phyloP scores from a whole-genome alignment of 2,329 filamentous ascomycete genomes.

The Cladosporium sp. region DNA sequence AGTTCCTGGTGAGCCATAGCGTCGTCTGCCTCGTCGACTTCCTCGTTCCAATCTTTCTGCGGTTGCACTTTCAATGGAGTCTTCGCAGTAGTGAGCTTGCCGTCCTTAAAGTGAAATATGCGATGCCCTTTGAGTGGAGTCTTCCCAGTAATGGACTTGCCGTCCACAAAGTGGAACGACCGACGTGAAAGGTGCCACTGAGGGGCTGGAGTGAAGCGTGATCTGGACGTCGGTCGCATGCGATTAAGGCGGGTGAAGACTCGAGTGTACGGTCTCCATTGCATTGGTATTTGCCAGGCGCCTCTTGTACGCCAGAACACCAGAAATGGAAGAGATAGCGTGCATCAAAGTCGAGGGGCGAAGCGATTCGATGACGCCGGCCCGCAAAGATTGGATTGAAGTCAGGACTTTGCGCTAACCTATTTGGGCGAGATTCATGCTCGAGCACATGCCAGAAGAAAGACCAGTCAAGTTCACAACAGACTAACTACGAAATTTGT shows the following conservation, averaged over 20 bases:
- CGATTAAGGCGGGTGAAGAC: background rate
- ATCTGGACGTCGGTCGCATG: background rate
- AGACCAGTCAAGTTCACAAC: background rate
- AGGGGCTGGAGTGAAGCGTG: background rate
- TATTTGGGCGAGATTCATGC: background rate
- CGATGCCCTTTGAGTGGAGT: background rate
- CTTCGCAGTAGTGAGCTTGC: background rate
- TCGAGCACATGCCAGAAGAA: background rate
- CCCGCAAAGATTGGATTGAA: background rate
- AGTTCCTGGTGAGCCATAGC: conserved; percentile 8
- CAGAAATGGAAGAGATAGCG: background rate
- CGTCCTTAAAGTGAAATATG: too few species aligned
- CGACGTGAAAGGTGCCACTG: background rate
- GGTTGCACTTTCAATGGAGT: background rate
- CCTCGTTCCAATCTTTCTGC: background rate
- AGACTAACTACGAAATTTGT: background rate
- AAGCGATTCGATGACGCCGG: background rate
- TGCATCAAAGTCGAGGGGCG: background rate
- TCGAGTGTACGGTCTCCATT: conserved; percentile 10
- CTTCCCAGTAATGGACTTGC: background rate
- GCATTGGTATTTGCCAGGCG: background rate
- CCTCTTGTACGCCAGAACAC: background rate
- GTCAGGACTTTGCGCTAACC: background rate
- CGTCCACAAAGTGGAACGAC: background rate
- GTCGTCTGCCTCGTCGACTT: background rate